Base-by-base conservation (phyloP, 768 basidiomycete genomes). In the Hemileccinum rubropunctum region DNA sequence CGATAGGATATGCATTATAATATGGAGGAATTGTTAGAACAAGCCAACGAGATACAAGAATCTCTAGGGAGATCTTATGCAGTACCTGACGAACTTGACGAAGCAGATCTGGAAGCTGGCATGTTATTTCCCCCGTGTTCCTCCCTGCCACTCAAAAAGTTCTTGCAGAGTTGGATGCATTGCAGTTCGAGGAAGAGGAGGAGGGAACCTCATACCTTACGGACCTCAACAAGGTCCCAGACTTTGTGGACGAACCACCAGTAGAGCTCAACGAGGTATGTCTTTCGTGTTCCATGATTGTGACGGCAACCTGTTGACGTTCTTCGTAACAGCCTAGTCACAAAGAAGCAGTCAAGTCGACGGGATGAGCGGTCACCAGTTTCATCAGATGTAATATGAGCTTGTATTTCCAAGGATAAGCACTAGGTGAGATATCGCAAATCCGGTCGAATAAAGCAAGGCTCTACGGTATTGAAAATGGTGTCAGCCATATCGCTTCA, bases 11-110 rank as follows among this genome's bases (percentile, higher is more conserved):
- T 98, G 63, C 95, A 99, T 66, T 92, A 88, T 66, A 95, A 99
- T 52, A 98, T 99, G 95, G 94, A 97, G 62, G 97, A 98, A 50
- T 67, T 98, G 54, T 73, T 99, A 51, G 97, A 98, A 62, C 93
- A 97, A 66, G 91, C 94, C 10, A 98, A 98, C 62, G 97, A 99
- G 68, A 92, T 99, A 51, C 95, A 98, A 63, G 97, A 98, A 68
- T 83, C 88, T 18, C 74, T 99, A 20, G 91, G 89, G 15, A 77
- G 95, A 54, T 95, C 93, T 20, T 99, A 99, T 68, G 91, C 87
- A 13, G 91, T 98, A 0, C 97, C 97, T 14, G 97, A 99, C 58
- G 97, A 98, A 67, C 76, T 99, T 20, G 97, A 99, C 70, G 97
- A 99, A 67, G 92, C 90, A 8, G 97, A 98, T 69, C 77, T 99